Percentiles rank a stretch among this genome's conserved stretches.
phyloP scores from a whole-genome alignment of 2,329 filamentous ascomycete species.

The Botryosphaeria dothidea region DNA sequence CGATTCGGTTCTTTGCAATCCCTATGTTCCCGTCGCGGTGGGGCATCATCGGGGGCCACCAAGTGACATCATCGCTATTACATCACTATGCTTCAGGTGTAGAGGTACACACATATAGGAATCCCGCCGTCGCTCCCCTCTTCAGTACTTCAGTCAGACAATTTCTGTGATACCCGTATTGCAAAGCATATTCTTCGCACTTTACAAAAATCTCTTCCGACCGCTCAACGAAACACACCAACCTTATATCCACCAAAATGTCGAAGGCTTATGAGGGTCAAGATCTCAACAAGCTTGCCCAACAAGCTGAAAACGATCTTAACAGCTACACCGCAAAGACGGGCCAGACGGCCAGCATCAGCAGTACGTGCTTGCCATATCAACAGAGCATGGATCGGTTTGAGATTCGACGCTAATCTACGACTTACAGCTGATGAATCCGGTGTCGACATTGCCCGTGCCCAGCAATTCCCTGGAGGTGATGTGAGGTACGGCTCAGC shows the following conservation, averaged over 20 bases:
- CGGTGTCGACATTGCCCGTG: conserved; percentile 47
- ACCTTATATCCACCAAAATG: neutral
- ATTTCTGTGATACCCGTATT: neutral
- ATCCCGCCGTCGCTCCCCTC: neutral
- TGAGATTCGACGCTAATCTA: neutral
- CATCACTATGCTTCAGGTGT: neutral
- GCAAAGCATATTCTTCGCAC: neutral
- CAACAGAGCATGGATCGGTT: too few relatives aligned
- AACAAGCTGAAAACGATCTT: conserved; percentile 51
- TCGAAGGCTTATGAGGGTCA: conserved; percentile 7
- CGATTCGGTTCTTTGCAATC: neutral
- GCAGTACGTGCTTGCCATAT: conserved; percentile 32
- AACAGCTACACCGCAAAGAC: conserved; percentile 44
- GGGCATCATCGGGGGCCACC: neutral
- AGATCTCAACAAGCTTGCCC: conserved; percentile 39
- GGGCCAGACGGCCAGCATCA: conserved; percentile 33
- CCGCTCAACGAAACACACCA: neutral
- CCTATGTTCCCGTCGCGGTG: neutral
- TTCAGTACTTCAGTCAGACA: neutral
- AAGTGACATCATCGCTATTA: conserved; percentile 9
- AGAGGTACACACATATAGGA: neutral
- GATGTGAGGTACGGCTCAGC: conserved; percentile 45
- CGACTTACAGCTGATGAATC: conserved; percentile 43
- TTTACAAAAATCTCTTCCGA: neutral
- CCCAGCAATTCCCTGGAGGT: conserved; percentile 46